Base-by-base conservation (phyloP, 2,329 filamentous ascomycete genomes). In the Tolypocladium nubicola region DNA sequence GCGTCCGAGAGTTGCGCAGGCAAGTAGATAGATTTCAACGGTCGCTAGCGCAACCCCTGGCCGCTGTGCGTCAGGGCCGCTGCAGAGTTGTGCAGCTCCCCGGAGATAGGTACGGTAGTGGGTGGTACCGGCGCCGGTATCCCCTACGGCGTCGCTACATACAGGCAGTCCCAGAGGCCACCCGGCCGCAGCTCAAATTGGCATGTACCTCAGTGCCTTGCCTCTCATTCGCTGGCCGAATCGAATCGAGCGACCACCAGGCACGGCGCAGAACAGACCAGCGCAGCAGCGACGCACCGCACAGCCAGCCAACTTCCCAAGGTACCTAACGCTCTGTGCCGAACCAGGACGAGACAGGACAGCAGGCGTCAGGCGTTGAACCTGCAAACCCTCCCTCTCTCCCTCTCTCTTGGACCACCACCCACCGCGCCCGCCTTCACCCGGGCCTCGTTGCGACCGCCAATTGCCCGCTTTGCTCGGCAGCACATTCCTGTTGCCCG, bases 401-500 rank as follows among this genome's bases (percentile, higher is more conserved):
- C 30, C 1, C 30, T 33, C 30, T 33, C 30, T 33, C n/a, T 43
- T 49, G 33, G 54, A 30, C 55, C 33, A 40, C 47, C 54, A 40
- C 38, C 37, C 41, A 52, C 35, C 54, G 55, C 50, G 52, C 50
- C 41, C 23, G 14, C 37, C 45, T 35, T 26, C 54, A 23, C 33
- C 50, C 21, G 30, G 40, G n/a, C 38, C 30, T 26, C 23, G 8
- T 23, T 30, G 40, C 50, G 33, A 23, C 30, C 33, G 40, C 30
- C 56, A 49, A 54, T 57, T 54, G 56, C 52, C 56, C 19, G 37
- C 37, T 30, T 40, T 39, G 23, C 37, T 10, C 39, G 52, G 47
- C 47, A 43, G 53, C 38, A 35, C 53, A 45, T 45, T 55, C 53
- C 53, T 45, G 30, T 55, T 55, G 53, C 41, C 53, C 16, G 38